These are phyloP conservation scores for Hydrangea macrophylla DNA, from an alignment of 148 eudicot genomes.

Conservation along the genomic window DNA sequence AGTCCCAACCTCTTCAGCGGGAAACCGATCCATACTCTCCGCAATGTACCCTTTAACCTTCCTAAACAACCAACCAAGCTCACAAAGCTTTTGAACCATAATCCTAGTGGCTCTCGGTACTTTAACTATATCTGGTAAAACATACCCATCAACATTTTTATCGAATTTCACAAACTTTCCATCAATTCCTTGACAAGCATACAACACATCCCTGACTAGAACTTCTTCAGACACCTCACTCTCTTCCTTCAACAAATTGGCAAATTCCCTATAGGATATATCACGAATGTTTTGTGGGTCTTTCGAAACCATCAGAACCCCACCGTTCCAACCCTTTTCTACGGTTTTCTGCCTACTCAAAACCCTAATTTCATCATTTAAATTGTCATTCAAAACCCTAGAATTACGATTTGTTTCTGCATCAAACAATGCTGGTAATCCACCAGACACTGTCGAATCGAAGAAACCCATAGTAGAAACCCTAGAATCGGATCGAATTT, in stretches of 20 bases:
- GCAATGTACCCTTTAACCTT: slow-evolving; percentile 74
- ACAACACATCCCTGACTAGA: slow-evolving; percentile 83
- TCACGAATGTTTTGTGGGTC: slow-evolving; percentile 78
- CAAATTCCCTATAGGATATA: slow-evolving; percentile 72
- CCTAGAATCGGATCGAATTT: slow-evolving; percentile 24
- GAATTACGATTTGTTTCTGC: too few species aligned
- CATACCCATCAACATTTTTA: slow-evolving; percentile 51
- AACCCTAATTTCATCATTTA: slow-evolving; percentile 35
- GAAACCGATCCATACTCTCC: slow-evolving; percentile 67
- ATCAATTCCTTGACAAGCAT: slow-evolving; percentile 92
- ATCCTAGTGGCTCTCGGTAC: slow-evolving; percentile 70
- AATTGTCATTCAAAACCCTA: slow-evolving; percentile 4
- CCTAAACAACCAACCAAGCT: slow-evolving; percentile 90
- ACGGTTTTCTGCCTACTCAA: slow-evolving; percentile 16
- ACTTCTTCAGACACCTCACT: slow-evolving; percentile 83
- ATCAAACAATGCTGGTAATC: slow-evolving; percentile 57
- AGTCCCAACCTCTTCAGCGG: slow-evolving; percentile 84
- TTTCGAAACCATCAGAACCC: slow-evolving; percentile 66
- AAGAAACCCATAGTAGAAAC: slow-evolving; percentile 28
- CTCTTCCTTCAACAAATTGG: slow-evolving; percentile 66
- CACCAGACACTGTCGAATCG: slow-evolving; percentile 43
- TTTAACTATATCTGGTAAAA: slow-evolving; percentile 46
- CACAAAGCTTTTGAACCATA: slow-evolving; percentile 66
- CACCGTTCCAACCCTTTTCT: slow-evolving; percentile 55
- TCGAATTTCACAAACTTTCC: slow-evolving; percentile 78